Evolutionary conservation across 176 grass and related monocot species (phyloP), one percentile per base, ranked within the genome.

Genomic region (Oryza glumipatula): DNA sequence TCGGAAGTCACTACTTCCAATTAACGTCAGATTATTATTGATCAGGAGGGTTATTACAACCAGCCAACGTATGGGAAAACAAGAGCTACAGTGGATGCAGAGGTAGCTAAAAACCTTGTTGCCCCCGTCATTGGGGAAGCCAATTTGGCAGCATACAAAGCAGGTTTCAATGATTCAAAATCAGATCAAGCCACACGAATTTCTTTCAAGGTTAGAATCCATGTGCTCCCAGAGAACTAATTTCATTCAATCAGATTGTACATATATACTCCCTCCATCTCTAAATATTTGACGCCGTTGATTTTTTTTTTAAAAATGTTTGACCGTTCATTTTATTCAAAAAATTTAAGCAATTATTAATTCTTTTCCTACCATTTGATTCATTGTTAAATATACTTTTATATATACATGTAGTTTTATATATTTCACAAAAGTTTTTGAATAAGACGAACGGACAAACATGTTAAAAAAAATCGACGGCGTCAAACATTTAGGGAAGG

Each of bases 1-100:
- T 0, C 17, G 19, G 56, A 17, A 48, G 7, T 35, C n/a, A 61
- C 48, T 9, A 6, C 49, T 0, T 9, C 24, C 2, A 26, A 67
- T 63, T 60, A 46, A 45, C 30, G 30, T 21, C 3, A 30, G 12
- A 38, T 75, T 8, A 43, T 69, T 6, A 86, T 21, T 33, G 85
- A 71, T 64, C 91, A 98, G 96, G 96, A 95, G 68, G 76, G 84
- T 15, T 98, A 92, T 77, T 98, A 98, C 67, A 94, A 92, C 83
- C 65, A 35, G 21, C 93, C 96, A 38, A 98, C 96, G 30, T 98
- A 94, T 72, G 26, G 5, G 6, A 80, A 86, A 73, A 41, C 96
- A 14, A 98, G 87, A 66, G 91, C 77, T n/a, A 65, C 80, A 1
- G 74, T 94, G 47, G 79, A 81, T 4, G 38, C 73, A 5, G 73